phyloP scores from a whole-genome alignment of 2,329 filamentous ascomycete genomes.

The Neofusicoccum kwambonambiense region DNA sequence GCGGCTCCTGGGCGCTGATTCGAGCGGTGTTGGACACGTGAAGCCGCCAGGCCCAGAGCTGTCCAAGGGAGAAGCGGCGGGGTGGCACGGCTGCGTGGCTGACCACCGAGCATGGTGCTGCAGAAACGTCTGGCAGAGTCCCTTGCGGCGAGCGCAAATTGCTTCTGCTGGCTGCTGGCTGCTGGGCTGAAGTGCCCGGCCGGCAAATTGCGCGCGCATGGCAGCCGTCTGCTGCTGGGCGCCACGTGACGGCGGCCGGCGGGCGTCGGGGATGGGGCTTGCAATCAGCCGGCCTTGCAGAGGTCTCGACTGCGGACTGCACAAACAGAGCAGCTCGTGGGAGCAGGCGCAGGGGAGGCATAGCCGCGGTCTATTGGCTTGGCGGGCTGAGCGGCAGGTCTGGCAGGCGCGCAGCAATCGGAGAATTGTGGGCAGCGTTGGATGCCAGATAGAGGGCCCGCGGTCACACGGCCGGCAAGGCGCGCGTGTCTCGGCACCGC shows the following conservation, averaged over 20 bases:
- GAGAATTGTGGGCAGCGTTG: conserved; percentile 1
- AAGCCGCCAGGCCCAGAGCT: neutral
- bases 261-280: neutral
- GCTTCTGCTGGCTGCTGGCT: neutral
- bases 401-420: neutral
- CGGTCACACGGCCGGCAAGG: neutral
- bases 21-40: conserved; percentile 6
- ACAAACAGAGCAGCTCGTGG: conserved; percentile 3
- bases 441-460: neutral
- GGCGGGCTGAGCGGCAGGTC: neutral
- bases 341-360: conserved; percentile 1
- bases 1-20: neutral
- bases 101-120: conserved; percentile 7
- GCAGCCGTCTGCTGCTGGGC: no score
- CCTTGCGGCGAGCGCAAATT: neutral
- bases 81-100: conserved; percentile 9
- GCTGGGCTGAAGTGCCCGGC: neutral
- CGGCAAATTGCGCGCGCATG: neutral
- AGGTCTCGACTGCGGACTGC: neutral
- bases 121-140: conserved; percentile 4
- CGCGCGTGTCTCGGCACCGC: conserved; percentile 8
- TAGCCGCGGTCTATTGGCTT: conserved; percentile 9
- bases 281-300: neutral
- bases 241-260: neutral
- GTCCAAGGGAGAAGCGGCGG: neutral